These are phyloP conservation scores for Sporothrix variecibatus DNA, from an alignment of 2,329 filamentous ascomycete genomes.

Conservation along the genomic window DNA sequence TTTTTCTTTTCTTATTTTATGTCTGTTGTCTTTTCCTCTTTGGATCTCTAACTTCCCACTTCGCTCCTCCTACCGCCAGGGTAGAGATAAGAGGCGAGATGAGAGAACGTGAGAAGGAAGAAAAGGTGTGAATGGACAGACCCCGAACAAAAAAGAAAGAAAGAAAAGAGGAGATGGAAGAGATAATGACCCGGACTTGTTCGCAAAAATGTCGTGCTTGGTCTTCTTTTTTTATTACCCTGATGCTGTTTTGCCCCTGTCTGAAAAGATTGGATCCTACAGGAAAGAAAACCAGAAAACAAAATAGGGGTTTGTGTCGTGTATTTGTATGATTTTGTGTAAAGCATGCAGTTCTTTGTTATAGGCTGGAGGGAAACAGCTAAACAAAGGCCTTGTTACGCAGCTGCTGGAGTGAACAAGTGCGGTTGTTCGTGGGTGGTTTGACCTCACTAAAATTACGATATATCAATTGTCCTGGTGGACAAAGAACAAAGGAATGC, in stretches of 20 bases:
- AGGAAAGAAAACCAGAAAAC: not conserved
- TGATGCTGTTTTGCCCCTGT: constrained; percentile 1
- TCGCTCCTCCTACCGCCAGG: not conserved
- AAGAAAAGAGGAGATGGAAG: not conserved
- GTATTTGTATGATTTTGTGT: not conserved
- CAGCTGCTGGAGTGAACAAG: not conserved
- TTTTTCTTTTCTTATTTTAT: not conserved
- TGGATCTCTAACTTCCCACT: not conserved
- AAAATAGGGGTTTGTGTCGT: not conserved
- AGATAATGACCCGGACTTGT: not conserved
- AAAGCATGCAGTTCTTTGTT: not conserved
- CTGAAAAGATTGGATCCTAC: not conserved
- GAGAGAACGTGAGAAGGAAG: not conserved
- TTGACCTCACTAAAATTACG: not conserved
- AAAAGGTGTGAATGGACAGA: not conserved
- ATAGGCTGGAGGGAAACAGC: not conserved
- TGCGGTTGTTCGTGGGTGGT: not conserved
- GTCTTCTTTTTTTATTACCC: not conserved
- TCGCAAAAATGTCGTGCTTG: not conserved
- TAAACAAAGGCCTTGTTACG: constrained; percentile 4
- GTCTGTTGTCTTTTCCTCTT: not conserved
- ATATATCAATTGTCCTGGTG: not conserved
- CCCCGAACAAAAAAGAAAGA: not conserved
- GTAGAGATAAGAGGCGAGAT: constrained; percentile 6
- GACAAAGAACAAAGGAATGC: not conserved